These are phyloP conservation scores for Oryza australiensis DNA, from an alignment of 176 grass and related monocot species.

Conservation along the genomic window DNA sequence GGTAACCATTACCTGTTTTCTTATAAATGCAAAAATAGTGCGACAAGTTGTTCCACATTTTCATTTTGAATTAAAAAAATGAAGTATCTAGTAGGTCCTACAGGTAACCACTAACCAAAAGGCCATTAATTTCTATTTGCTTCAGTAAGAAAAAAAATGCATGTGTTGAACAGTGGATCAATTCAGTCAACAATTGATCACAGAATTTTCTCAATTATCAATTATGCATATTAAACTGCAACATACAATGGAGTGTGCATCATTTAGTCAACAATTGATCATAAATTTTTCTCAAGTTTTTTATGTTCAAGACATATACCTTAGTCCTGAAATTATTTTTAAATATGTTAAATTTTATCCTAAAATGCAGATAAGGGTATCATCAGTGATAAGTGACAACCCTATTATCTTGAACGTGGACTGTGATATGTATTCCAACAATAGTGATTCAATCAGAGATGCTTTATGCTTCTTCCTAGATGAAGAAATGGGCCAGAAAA, in stretches of 20 bases:
- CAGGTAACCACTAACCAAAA: background rate
- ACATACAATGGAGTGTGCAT: background rate
- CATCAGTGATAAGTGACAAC: slow-evolving; percentile 82
- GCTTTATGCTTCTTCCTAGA: slow-evolving; percentile 72
- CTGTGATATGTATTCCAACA: slow-evolving; percentile 96
- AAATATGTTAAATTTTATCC: background rate
- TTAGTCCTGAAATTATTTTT: background rate
- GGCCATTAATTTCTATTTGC: background rate
- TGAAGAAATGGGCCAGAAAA: slow-evolving; percentile 64
- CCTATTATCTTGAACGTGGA: slow-evolving; percentile 87
- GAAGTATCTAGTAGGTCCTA: background rate
- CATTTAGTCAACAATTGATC: background rate
- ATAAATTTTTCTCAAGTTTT: background rate
- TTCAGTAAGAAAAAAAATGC: slow-evolving; percentile 1
- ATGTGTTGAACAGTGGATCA: background rate
- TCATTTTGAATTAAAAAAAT: background rate
- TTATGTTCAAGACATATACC: background rate
- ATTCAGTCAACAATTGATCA: no score
- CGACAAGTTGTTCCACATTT: background rate
- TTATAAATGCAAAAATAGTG: background rate
- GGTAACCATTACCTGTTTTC: background rate
- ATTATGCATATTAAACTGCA: background rate
- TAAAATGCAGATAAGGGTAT: slow-evolving; percentile 71
- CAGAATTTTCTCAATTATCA: background rate
- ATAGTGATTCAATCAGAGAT: slow-evolving; percentile 63